Evolutionary conservation across 2,329 filamentous ascomycete genomes (phyloP).

Genomic region (Colletotrichum cordylinicola): DNA sequence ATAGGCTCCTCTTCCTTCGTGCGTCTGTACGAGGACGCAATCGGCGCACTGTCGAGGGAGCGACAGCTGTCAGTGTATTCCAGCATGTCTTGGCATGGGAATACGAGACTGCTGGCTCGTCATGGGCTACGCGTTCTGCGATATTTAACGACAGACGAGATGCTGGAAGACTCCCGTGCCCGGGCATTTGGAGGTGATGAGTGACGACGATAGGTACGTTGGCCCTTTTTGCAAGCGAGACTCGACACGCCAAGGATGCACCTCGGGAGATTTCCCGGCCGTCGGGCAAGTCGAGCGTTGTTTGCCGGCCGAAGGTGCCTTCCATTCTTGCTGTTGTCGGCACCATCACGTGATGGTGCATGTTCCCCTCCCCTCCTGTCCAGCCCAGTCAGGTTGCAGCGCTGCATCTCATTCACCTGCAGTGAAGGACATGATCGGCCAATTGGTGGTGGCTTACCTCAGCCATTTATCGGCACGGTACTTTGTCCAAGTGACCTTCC

Average conservation of each 20-base stretch:
- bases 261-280: background rate
- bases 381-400: background rate
- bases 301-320: background rate
- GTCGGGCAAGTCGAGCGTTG: background rate
- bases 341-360: background rate
- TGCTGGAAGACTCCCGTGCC: background rate
- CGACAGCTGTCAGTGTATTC: background rate
- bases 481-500: background rate
- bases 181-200: background rate
- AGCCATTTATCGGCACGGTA: constrained; percentile 8
- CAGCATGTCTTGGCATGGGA: background rate
- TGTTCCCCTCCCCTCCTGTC: background rate
- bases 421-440: background rate
- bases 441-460: constrained; percentile 1
- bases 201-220: constrained; percentile 3
- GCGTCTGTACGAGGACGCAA: background rate
- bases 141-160: background rate
- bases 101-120: background rate
- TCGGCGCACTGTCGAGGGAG: background rate
- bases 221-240: background rate
- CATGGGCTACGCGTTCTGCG: background rate
- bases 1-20: constrained; percentile 10
- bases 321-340: background rate
- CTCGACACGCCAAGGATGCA: background rate
- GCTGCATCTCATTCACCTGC: background rate